Percentiles rank a stretch among this genome's conserved stretches.
These are phyloP conservation scores for Carnegiea gigantea DNA, from an alignment of 179 eudicot species.

Conservation along the genomic window DNA sequence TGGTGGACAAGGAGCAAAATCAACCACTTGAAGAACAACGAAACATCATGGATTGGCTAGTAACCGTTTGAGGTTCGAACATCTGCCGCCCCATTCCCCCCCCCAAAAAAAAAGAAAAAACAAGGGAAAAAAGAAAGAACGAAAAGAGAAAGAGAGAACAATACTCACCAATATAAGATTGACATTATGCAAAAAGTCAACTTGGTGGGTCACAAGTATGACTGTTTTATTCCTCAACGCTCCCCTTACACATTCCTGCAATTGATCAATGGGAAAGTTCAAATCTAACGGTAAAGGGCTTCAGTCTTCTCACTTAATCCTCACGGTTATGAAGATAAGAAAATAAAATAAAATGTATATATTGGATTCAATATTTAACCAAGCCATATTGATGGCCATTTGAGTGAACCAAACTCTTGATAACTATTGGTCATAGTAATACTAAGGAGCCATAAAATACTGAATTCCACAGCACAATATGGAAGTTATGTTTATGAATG, in stretches of 20 bases:
- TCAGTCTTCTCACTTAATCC: neutral
- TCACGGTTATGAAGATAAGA: neutral
- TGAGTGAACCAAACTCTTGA: neutral
- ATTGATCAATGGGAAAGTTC: slow-evolving; percentile 11
- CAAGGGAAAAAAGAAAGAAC: neutral
- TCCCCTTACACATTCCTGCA: slow-evolving; percentile 92
- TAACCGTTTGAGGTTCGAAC: neutral
- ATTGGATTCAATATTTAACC: neutral
- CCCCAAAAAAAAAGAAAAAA: too few relatives aligned
- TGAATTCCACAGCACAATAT: too few relatives aligned
- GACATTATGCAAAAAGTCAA: slow-evolving; percentile 89
- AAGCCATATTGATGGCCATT: neutral
- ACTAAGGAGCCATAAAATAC: too few relatives aligned
- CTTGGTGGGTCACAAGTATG: slow-evolving; percentile 94
- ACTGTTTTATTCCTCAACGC: slow-evolving; percentile 75
- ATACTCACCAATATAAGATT: slow-evolving; percentile 71
- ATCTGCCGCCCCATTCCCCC: neutral
- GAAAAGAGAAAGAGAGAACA: neutral
- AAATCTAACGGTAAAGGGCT: neutral
- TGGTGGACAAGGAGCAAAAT: slow-evolving; percentile 20
- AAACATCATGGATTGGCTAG: neutral
- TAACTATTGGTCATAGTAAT: neutral
- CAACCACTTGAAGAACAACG: neutral
- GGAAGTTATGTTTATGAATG: too few relatives aligned
- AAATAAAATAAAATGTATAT: neutral